These are phyloP conservation scores for Atalantia buxifolia DNA, from an alignment of 345 rosid species.

Conservation along the genomic window DNA sequence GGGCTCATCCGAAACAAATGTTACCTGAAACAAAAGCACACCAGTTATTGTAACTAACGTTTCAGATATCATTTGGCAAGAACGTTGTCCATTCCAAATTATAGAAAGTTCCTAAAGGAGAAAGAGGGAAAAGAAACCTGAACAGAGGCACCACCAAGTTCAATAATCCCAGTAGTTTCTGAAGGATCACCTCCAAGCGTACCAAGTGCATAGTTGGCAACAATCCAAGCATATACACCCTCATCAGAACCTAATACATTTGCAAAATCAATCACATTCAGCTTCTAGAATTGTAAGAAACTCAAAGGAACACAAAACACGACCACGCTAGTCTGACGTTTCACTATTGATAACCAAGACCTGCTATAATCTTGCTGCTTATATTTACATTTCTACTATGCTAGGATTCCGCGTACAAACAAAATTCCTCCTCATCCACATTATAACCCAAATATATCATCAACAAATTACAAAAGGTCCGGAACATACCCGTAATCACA, in stretches of 20 bases:
- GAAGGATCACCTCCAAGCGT: constrained; percentile 76
- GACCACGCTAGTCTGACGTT: neutral
- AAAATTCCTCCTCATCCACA: neutral
- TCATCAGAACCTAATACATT: constrained; percentile 80
- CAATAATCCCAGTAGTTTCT: constrained; percentile 80
- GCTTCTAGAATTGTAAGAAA: neutral
- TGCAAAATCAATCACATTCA: constrained; percentile 14
- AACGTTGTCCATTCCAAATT: neutral
- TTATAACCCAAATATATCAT: neutral
- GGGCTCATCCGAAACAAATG: constrained; percentile 68
- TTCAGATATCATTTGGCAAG: neutral
- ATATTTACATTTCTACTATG: neutral
- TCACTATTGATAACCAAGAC: no score
- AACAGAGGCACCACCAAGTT: constrained; percentile 97
- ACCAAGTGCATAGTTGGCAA: constrained; percentile 80
- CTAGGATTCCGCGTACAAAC: neutral
- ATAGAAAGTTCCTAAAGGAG: neutral
- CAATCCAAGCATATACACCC: constrained; percentile 92
- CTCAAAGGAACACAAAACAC: neutral
- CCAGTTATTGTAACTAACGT: neutral
- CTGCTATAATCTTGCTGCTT: no score
- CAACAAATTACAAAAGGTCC: neutral
- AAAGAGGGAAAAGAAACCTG: constrained; percentile 49
- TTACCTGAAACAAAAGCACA: constrained; percentile 49
- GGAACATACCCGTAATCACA: constrained; percentile 65